These are phyloP conservation scores for Fusarium sp. DNA, from an alignment of 2,329 filamentous ascomycete genomes.

Conservation along the genomic window DNA sequence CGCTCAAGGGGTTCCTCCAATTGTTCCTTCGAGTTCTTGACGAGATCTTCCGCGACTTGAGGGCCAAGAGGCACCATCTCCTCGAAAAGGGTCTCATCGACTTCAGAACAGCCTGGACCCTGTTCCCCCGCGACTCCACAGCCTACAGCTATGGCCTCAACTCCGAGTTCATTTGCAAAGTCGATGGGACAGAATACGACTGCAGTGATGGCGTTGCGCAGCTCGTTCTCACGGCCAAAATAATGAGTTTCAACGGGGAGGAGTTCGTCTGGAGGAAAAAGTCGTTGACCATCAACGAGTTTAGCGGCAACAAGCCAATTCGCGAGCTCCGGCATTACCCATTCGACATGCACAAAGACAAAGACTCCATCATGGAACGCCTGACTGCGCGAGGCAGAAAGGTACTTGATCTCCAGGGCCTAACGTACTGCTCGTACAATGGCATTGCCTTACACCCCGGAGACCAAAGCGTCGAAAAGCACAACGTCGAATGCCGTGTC, in stretches of 20 bases:
- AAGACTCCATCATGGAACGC: constrained; percentile 48
- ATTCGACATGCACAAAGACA: constrained; percentile 52
- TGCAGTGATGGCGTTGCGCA: constrained; percentile 10
- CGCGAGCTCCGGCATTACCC: constrained; percentile 59
- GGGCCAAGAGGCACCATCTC: constrained; percentile 55
- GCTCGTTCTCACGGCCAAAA: constrained; percentile 52
- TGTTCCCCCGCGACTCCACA: constrained; percentile 58
- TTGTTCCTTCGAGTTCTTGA: constrained; percentile 60
- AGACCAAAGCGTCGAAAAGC: constrained; percentile 41
- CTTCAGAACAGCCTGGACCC: constrained; percentile 62
- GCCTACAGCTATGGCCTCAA: constrained; percentile 58
- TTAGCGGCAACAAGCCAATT: constrained; percentile 59
- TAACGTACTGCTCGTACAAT: constrained; percentile 60
- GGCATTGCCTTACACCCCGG: constrained; percentile 56
- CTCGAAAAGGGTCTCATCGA: constrained; percentile 57
- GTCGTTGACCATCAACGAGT: constrained; percentile 51
- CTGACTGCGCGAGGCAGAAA: constrained; percentile 56
- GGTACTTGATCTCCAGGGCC: constrained; percentile 60
- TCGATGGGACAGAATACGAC: constrained; percentile 53
- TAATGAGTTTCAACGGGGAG: constrained; percentile 59
- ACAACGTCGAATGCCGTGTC: constrained; percentile 59
- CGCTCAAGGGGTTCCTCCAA: constrained; percentile 57
- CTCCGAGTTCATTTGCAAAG: constrained; percentile 60
- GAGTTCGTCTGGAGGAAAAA: constrained; percentile 59
- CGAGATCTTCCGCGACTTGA: constrained; percentile 60